Conservation (phyloP, 2,329 filamentous ascomycete species). For the Magnaporthiopsis rhizophila region DNA sequence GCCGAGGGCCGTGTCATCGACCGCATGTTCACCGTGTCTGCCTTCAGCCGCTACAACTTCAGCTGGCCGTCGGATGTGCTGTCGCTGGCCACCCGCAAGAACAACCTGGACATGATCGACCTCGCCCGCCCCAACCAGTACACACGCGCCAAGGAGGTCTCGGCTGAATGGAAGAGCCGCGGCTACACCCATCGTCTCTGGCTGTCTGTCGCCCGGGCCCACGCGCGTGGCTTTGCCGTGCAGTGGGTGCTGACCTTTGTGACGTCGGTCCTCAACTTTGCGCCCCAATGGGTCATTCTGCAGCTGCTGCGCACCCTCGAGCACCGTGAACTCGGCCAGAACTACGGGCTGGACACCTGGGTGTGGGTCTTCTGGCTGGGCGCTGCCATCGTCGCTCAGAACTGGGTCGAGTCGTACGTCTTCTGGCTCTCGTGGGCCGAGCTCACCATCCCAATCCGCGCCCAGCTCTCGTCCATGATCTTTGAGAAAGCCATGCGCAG, state of each 20-base stretch:
- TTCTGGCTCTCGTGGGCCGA: constrained; percentile 59
- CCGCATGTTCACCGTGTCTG: constrained; percentile 50
- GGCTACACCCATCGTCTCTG: constrained; percentile 47
- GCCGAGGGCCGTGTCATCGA: constrained; percentile 51
- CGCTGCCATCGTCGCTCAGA: constrained; percentile 46
- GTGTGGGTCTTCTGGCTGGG: constrained; percentile 61
- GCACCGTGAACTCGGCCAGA: constrained; percentile 32
- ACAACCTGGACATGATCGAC: constrained; percentile 52
- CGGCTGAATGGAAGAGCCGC: constrained; percentile 38
- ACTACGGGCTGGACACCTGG: constrained; percentile 49
- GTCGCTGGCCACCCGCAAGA: constrained; percentile 44
- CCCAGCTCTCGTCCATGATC: constrained; percentile 62
- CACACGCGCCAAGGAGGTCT: constrained; percentile 42
- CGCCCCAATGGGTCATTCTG: constrained; percentile 62
- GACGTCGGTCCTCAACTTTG: constrained; percentile 53
- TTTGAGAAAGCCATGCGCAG: constrained; percentile 70
- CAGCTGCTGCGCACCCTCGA: constrained; percentile 60
- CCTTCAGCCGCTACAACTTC: constrained; percentile 56
- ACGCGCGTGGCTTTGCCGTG: constrained; percentile 44
- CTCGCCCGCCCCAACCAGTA: constrained; percentile 52
- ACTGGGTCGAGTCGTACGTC: constrained; percentile 44
- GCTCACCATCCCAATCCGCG: constrained; percentile 57
- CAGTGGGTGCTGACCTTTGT: constrained; percentile 52
- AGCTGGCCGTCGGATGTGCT: constrained; percentile 54
- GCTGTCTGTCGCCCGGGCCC: constrained; percentile 49